Evolutionary conservation across 108 stramenopile genomes (phyloP), one percentile per base, ranked within the genome.

Genomic region (Cyclotella sp.): DNA sequence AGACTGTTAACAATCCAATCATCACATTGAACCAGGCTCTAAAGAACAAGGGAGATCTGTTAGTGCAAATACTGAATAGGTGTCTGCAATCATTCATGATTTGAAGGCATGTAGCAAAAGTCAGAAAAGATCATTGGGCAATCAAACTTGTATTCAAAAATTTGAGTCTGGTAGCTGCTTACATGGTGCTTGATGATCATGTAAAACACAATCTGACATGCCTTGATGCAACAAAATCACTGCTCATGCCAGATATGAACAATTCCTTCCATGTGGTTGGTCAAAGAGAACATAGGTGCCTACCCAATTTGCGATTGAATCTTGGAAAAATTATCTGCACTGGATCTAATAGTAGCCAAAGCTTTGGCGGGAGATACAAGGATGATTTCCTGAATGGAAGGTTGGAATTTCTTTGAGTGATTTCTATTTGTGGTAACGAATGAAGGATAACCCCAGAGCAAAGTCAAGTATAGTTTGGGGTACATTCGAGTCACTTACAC

Each of bases 281-380:
- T 14, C 18, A n/a, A n/a, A 1, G 13, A 67, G 10, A 21, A 47
- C 8, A 13, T 26, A 13, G 66, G 66, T 1, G 45, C 66, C 51
- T 67, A 67, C 47, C 66, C 51, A 16, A 27, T 27, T 51, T 51
- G 27, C 26, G 66, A 67, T 67, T 10, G 2, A 67, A 67, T 51
- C 7, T 28, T 47, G 66, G 66, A 26, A 14, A 15, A 9, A 27
- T 67, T 51, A 46, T 67, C 7, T 24, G 66, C 11, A 67, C 24
- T 51, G 66, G 66, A 28, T 27, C 21, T 6, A 26, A 27, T 4
- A 26, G 46, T 67, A 47, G 66, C 19, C 45, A 26, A 6, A 47
- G 66, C 7, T 67, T 67, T 51, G 45, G 2, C 18, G 24, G 14
- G 26, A 46, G 66, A 18, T 14, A 46, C 15, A 51, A 67, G 21